These are phyloP conservation scores for Lasiodiplodia sp. DNA, from an alignment of 2,329 filamentous ascomycete species.

Conservation along the genomic window DNA sequence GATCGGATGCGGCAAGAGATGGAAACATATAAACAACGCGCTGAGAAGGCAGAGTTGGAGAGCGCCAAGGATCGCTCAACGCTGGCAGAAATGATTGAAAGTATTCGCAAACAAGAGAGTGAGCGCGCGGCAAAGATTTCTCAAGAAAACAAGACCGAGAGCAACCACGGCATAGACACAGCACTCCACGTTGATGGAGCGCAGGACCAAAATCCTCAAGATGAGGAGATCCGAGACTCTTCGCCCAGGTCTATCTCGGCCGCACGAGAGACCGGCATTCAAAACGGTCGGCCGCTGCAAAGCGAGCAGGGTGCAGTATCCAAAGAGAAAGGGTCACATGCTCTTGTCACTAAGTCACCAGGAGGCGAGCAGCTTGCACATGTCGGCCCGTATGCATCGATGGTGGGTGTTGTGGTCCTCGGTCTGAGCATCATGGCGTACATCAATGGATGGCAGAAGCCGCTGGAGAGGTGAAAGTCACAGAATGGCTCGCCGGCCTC, in stretches of 20 bases:
- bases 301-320: conserved; percentile 36
- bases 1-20: conserved; percentile 81
- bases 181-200: conserved; percentile 34
- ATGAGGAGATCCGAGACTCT: conserved; percentile 26
- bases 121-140: conserved; percentile 56
- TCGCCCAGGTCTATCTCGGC: conserved; percentile 1
- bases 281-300: conserved; percentile 43
- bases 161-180: conserved; percentile 32
- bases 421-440: conserved; percentile 52
- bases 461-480: conserved; percentile 50
- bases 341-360: conserved; percentile 38
- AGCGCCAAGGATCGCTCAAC: conserved; percentile 74
- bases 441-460: conserved; percentile 53
- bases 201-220: conserved; percentile 31
- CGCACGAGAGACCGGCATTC: conserved; percentile 31
- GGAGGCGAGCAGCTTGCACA: conserved; percentile 39
- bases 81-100: conserved; percentile 85
- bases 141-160: conserved; percentile 39
- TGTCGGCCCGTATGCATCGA: conserved; percentile 48
- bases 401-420: conserved; percentile 49
- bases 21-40: conserved; percentile 76
- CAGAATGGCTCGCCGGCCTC: neutral
- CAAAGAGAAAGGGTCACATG: conserved; percentile 37
- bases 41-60: conserved; percentile 82
- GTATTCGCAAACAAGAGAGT: conserved; percentile 75